Evolutionary conservation across 768 basidiomycete species (phyloP), one percentile per base, ranked within the genome.

Genomic region (Leccinum imitatum): DNA sequence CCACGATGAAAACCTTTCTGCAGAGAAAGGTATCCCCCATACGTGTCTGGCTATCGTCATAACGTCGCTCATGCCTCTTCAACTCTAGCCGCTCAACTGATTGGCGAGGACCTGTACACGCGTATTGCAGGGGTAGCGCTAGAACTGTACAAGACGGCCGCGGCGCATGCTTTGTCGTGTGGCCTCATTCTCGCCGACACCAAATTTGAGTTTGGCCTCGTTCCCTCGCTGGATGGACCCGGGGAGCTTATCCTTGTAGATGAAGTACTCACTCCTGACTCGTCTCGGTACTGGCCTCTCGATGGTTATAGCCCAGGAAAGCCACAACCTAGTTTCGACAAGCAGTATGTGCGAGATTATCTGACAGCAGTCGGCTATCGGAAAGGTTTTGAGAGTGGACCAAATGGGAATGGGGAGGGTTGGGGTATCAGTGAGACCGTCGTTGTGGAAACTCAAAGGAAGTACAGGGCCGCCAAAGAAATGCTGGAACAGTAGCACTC

Each of bases 151-250:
- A 79, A 78, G 44, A 80, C 84, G 44, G 95, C 95, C 2, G 86
- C 92, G 0, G 82, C 78, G 27, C 84, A 93, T 67, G 91, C 93
- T 9, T 76, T 79, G 27, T 79, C 82, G 6, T 82, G 86, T 5
- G 95, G 93, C 17, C 80, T 98, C 59, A 97, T 98, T 67, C 87
- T 99, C 48, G 97, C 95, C 23, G 96, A 99, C 74, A 98, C 95
- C 44, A 99, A 99, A 73, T 98, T 98, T 74, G 97, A 98, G 77
- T 99, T 99, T 69, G 97, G 97, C 6, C 83, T 98, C 48, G 68
- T 94, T 52, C 79, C 77, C 3, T 74, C 77, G 8, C 58, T 68
- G 9, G 65, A 64, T 37, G 67, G 65, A 65, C 6, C 71, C 71
- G 65, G 79, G 73, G 74, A 84, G 25, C 79, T 98, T 23, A 91